Evolutionary conservation across 202 grass and related monocot species (phyloP).

Genomic region (Schoenoplectus triqueter): DNA sequence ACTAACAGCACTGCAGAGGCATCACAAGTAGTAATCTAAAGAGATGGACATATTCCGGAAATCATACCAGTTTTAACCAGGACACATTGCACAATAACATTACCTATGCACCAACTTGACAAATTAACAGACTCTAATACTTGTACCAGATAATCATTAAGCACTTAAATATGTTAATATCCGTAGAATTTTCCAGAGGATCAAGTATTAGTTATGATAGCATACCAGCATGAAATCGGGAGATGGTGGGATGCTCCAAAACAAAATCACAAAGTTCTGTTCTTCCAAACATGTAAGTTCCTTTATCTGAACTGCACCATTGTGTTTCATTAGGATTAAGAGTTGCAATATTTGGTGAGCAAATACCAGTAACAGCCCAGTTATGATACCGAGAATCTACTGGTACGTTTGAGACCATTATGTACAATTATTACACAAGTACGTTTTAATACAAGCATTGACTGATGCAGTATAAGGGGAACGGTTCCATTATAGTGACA

Average conservation of each 20-base stretch:
- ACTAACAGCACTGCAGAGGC: neutral
- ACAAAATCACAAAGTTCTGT: slow-evolving; percentile 90
- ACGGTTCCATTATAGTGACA: neutral
- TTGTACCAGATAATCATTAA: slow-evolving; percentile 7
- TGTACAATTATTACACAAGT: neutral
- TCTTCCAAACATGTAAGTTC: slow-evolving; percentile 96
- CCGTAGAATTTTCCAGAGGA: neutral
- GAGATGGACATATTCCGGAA: neutral
- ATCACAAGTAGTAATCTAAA: slow-evolving; percentile 29
- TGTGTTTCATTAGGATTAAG: slow-evolving; percentile 19
- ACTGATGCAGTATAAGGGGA: neutral
- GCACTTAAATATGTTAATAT: neutral
- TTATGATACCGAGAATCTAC: neutral
- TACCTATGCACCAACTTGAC: neutral
- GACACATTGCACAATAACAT: slow-evolving; percentile 9
- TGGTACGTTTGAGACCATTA: neutral
- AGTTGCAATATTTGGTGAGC: neutral
- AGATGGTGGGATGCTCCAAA: slow-evolving; percentile 87
- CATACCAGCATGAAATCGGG: slow-evolving; percentile 85
- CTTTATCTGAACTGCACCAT: slow-evolving; percentile 75
- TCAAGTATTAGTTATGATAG: slow-evolving; percentile 29
- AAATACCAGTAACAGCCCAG: neutral
- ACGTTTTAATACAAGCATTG: neutral
- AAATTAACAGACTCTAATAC: neutral
- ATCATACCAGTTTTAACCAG: neutral